A percentile compares a stretch with the other conserved stretches of the same genome.
phyloP scores from a whole-genome alignment of 2,329 filamentous ascomycete species.

The Talaromyces sp. region DNA sequence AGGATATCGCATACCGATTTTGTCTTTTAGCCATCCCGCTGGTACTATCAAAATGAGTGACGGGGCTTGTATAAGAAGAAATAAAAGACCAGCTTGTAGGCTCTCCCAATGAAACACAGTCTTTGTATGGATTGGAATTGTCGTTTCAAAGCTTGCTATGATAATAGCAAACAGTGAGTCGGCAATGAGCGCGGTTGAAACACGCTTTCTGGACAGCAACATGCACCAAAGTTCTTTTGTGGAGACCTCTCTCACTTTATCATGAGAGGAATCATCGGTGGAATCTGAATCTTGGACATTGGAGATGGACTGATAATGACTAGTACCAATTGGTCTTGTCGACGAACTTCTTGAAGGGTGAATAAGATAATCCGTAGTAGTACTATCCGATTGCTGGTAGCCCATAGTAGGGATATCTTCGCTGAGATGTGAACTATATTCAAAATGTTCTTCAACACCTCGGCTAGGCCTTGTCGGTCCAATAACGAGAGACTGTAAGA shows the following conservation, averaged over 20 bases:
- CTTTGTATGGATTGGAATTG: not conserved
- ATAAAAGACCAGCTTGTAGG: not conserved
- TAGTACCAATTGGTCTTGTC: not conserved
- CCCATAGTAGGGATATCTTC: too few species aligned
- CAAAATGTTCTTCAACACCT: too few species aligned
- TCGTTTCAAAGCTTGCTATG: not conserved
- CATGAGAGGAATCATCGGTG: not conserved
- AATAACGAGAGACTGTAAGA: not conserved
- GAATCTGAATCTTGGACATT: not conserved
- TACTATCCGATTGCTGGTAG: too few species aligned
- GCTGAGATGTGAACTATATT: too few species aligned
- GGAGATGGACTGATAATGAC: not conserved
- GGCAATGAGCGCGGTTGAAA: not conserved
- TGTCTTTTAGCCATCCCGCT: slow-evolving; percentile 51
- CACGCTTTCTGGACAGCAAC: not conserved
- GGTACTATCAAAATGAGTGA: slow-evolving; percentile 53
- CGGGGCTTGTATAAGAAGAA: not conserved
- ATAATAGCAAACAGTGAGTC: not conserved
- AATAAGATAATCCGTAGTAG: too few species aligned
- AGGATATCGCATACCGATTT: slow-evolving; percentile 27
- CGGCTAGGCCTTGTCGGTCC: not conserved
- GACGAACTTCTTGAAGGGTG: not conserved
- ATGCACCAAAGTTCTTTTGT: not conserved
- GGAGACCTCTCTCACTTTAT: not conserved
- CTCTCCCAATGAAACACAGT: not conserved